Evolutionary conservation across 2,329 filamentous ascomycete genomes (phyloP).

Genomic region (Monosporascus cannonballus): DNA sequence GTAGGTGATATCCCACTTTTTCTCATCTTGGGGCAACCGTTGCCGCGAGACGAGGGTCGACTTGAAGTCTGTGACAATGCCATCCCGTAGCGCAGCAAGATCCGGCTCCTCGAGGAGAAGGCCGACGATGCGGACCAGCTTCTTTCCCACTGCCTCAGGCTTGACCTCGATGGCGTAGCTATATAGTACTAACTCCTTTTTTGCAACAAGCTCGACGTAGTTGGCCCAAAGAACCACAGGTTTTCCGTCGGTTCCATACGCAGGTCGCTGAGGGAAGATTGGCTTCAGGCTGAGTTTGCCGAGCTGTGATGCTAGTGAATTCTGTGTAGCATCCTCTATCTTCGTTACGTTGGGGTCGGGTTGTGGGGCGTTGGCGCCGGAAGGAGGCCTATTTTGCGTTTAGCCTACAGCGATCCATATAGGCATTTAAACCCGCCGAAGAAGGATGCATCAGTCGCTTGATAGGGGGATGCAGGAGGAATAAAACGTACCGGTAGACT

Average conservation of each 20-base stretch:
- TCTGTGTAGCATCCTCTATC: neutral
- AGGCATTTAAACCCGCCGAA: neutral
- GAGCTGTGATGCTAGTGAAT: neutral
- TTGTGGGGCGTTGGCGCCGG: neutral
- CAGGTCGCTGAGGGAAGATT: conserved; percentile 10
- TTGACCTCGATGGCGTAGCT: conserved; percentile 14
- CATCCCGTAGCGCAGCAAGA: conserved; percentile 5
- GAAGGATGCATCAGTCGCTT: neutral
- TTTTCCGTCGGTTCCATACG: conserved; percentile 13
- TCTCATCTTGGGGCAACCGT: conserved; percentile 10
- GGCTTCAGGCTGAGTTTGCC: neutral
- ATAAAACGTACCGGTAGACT: too few species aligned
- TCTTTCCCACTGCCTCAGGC: conserved; percentile 9
- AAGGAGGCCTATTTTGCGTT: neutral
- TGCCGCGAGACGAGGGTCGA: conserved; percentile 24
- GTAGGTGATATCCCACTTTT: conserved; percentile 15
- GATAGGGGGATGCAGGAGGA: too few species aligned
- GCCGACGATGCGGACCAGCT: conserved; percentile 12
- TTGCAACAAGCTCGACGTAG: conserved; percentile 14
- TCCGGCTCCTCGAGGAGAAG: conserved; percentile 18
- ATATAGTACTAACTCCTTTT: conserved; percentile 11
- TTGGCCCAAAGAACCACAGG: conserved; percentile 18
- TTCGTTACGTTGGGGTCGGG: neutral
- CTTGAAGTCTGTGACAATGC: conserved; percentile 29
- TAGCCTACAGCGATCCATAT: too few species aligned